phyloP scores from a whole-genome alignment of 1,284 basidiomycete genomes.

The Leccinum pallidistipes region DNA sequence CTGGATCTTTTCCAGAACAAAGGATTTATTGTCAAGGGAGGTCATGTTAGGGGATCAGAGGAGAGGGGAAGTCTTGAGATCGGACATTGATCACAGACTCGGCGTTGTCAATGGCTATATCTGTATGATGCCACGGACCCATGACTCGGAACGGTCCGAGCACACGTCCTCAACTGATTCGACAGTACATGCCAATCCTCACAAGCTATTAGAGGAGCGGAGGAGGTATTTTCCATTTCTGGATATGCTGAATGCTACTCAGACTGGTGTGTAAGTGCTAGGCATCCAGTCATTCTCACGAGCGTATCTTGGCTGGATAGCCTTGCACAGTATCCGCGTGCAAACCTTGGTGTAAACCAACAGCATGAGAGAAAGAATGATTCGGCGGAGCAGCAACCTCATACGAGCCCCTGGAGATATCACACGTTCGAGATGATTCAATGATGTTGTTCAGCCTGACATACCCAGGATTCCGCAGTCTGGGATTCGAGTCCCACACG shows the following conservation, averaged over 20 bases:
- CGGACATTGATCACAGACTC: not conserved
- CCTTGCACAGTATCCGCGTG: not conserved
- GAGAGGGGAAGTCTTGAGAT: not conserved
- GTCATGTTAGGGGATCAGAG: conserved; percentile 43
- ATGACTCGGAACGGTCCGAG: conserved; percentile 6
- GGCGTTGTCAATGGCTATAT: not conserved
- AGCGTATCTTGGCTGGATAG: not conserved
- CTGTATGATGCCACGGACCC: not conserved
- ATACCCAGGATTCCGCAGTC: not conserved
- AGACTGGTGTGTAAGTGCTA: not conserved
- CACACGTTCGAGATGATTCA: not conserved
- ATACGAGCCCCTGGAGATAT: not conserved
- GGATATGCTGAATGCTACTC: not conserved
- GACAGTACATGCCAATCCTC: too few species aligned
- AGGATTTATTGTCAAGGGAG: conserved; percentile 65
- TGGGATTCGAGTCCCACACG: not conserved
- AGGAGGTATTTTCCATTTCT: not conserved
- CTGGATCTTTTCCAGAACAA: conserved; percentile 76
- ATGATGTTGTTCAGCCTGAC: not conserved
- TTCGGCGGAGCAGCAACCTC: not conserved
- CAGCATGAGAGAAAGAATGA: not conserved
- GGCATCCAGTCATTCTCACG: not conserved
- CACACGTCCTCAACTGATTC: conserved; percentile 1
- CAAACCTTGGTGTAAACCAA: not conserved
- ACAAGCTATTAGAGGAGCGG: not conserved